Conservation (phyloP, 2,329 filamentous ascomycete species). For the Trichoderma gracile region DNA sequence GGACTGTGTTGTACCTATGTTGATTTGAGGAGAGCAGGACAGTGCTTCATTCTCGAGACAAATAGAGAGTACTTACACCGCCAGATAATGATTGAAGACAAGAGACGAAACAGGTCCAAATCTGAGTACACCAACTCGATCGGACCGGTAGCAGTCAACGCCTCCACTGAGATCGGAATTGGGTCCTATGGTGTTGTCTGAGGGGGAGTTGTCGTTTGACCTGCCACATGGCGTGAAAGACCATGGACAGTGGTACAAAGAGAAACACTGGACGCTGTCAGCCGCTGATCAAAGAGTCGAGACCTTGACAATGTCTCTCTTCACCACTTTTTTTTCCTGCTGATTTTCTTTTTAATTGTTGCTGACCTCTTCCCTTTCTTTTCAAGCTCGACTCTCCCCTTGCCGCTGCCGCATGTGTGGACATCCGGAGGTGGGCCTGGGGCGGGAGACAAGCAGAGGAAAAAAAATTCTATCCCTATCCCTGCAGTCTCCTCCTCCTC, state of each 20-base stretch:
- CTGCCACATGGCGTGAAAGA: conserved; percentile 15
- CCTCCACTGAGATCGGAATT: conserved; percentile 7
- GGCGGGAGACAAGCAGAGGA: neutral
- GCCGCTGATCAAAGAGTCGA: conserved; percentile 23
- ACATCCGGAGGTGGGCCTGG: conserved; percentile 13
- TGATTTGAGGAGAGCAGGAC: neutral
- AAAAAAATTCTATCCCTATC: conserved; percentile 16
- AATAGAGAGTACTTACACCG: conserved; percentile 1
- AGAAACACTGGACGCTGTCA: conserved; percentile 2
- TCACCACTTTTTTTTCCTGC: no score
- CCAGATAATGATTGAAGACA: neutral
- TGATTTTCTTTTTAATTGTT: no score
- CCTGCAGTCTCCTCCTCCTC: neutral
- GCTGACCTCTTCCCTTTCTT: neutral
- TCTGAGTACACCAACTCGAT: conserved; percentile 17
- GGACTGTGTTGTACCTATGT: no score
- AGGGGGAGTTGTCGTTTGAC: conserved; percentile 1
- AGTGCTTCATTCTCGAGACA: neutral
- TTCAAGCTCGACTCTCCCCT: neutral
- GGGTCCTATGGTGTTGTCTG: neutral
- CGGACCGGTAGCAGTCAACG: neutral
- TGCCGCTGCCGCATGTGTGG: conserved; percentile 7
- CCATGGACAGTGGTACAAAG: neutral
- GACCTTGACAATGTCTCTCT: neutral
- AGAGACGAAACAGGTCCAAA: conserved; percentile 4